Base-by-base conservation (phyloP, 441 rosid species). In the Adansonia grandidieri region DNA sequence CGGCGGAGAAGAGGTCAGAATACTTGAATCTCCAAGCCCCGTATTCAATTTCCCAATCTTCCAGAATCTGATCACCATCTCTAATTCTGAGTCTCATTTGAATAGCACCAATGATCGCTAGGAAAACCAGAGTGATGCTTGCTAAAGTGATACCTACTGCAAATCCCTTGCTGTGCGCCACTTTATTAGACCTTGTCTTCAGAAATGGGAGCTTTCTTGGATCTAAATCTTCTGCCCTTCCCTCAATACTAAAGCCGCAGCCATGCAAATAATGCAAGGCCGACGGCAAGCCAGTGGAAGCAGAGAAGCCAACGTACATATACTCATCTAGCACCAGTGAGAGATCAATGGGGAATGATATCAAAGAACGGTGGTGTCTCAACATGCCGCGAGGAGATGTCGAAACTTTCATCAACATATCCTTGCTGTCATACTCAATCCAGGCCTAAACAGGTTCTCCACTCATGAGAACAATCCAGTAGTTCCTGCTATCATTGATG, bases 231-330 rank as follows among this genome's bases (percentile, higher is more conserved):
- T 58, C 17, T 44, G 83, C 83, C 10, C 2, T 50, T 6, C 81
- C 86, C 5, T 76, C 75, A 2, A 78, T 62, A 48, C 65, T 79
- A 6, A 86, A 85, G 13, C 83, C 84, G 86, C 88, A 85, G 9
- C 80, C 86, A 22, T 78, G 80, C 37, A 88, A 47, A 40, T 79
- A 77, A 1, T 85, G 80, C 19, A 69, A 66, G 37, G 79, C 54
- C 0, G 47, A 13, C 15, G 74, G 47, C 48, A 24, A 1, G 14
- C 86, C 82, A 1, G 87, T 84, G 44, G 85, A 48, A 67, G 85
- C 83, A 47, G 84, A 80, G 77, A 87, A 87, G 32, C 90, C 86
- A 10, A 82, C 77, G n/a, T 85, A 82, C 87, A 87, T 85, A 28
- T 24, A 54, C 2, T 83, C 81, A 9, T 42, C 64, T 2, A 84